Conservation (phyloP, 257 asterid species). For the Coffea canephora region DNA sequence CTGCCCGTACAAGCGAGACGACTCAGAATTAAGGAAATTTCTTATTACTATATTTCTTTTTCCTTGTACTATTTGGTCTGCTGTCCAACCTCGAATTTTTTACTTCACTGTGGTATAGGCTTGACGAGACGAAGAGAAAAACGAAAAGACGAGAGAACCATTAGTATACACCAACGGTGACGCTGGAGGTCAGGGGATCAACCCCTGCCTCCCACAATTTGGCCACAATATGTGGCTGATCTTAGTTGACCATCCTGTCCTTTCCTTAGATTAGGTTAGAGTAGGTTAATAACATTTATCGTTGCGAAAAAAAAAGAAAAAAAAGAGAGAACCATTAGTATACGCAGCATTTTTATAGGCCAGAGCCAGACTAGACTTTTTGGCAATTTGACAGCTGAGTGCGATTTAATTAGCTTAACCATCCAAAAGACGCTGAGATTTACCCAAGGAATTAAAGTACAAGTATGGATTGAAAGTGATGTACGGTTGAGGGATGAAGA, state of each 20-base stretch:
- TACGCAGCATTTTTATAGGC: not conserved
- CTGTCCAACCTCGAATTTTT: not conserved
- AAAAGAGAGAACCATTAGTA: too few relatives aligned
- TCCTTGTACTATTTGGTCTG: not conserved
- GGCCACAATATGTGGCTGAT: too few relatives aligned
- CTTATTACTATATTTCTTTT: not conserved
- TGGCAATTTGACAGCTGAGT: not conserved
- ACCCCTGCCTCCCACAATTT: too few relatives aligned
- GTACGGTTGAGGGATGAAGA: constrained; percentile 4
- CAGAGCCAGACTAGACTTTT: too few relatives aligned
- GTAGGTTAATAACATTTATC: too few relatives aligned
- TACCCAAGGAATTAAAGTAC: not conserved
- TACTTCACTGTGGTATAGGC: not conserved
- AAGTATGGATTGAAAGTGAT: constrained; percentile 5
- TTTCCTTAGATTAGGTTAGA: too few relatives aligned
- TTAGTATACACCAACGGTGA: too few relatives aligned
- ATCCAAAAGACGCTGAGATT: not conserved
- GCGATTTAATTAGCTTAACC: not conserved
- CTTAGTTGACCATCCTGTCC: too few relatives aligned
- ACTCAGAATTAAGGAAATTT: not conserved
- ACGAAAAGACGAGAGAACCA: not conserved
- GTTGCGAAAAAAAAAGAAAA: too few relatives aligned
- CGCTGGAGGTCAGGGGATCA: too few relatives aligned
- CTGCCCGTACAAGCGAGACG: not conserved
- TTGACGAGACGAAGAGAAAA: not conserved